A percentile compares a stretch with the other conserved stretches of the same genome.
Conservation (phyloP, 768 basidiomycete genomes). For the Leccinum arenicola region DNA sequence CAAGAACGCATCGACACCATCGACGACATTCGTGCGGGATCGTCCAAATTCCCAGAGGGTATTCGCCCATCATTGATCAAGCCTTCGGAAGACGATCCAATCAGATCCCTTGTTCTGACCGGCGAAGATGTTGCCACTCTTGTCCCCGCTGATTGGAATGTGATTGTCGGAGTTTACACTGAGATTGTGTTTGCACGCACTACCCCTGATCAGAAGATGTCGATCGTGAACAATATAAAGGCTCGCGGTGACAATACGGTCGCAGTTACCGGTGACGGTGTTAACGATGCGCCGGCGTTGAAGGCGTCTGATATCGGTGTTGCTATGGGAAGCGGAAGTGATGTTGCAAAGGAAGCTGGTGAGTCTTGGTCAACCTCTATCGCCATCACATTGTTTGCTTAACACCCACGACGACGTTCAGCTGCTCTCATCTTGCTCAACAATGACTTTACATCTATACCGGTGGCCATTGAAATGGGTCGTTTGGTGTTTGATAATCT, state of each 20-base stretch:
- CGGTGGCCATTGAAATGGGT: constrained; percentile 56
- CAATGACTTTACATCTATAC: constrained; percentile 58
- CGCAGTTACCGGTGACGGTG: constrained; percentile 57
- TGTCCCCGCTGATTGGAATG: constrained; percentile 39
- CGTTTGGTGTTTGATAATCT: constrained; percentile 59
- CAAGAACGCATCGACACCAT: constrained; percentile 37
- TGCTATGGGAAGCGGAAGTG: constrained; percentile 48
- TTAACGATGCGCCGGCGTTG: constrained; percentile 50
- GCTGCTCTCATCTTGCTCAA: constrained; percentile 52
- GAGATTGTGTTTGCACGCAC: constrained; percentile 54
- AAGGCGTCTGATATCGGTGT: constrained; percentile 57
- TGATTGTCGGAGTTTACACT: constrained; percentile 35
- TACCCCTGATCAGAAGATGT: constrained; percentile 55
- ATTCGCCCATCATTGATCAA: constrained; percentile 27
- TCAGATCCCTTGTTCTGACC: constrained; percentile 41
- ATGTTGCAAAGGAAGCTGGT: constrained; percentile 56
- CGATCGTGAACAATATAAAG: constrained; percentile 54
- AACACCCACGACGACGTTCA: constrained; percentile 5
- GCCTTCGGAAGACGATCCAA: constrained; percentile 36
- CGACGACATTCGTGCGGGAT: constrained; percentile 24
- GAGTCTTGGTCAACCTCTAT: constrained; percentile 16
- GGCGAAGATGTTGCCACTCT: constrained; percentile 42
- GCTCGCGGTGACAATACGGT: constrained; percentile 46
- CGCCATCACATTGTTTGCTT: background rate
- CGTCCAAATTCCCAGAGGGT: constrained; percentile 17